These are phyloP conservation scores for Pleomassaria siparia DNA, from an alignment of 2,329 filamentous ascomycete genomes.

Conservation along the genomic window DNA sequence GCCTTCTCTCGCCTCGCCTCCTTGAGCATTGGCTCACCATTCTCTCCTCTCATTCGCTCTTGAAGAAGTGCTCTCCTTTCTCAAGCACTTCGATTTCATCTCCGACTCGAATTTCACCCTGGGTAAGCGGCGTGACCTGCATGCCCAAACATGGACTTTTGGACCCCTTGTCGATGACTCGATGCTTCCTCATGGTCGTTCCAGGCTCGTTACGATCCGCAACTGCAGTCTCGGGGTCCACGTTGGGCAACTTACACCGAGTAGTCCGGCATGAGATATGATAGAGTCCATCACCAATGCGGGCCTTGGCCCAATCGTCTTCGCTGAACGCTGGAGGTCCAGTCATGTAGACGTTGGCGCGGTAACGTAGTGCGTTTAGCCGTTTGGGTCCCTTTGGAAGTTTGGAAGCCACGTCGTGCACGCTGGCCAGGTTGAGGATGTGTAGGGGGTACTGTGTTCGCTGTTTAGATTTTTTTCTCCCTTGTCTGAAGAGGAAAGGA, in stretches of 20 bases:
- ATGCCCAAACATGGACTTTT: slow-evolving; percentile 64
- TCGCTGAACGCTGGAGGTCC: slow-evolving; percentile 67
- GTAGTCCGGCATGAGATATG: slow-evolving; percentile 65
- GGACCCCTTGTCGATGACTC: slow-evolving; percentile 63
- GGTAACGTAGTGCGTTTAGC: slow-evolving; percentile 66
- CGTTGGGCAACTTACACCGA: slow-evolving; percentile 71
- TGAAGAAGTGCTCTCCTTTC: slow-evolving; percentile 35
- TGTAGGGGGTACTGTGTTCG: slow-evolving; percentile 69
- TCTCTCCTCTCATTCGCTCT: slow-evolving; percentile 9
- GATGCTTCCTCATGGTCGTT: slow-evolving; percentile 58
- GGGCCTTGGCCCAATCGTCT: slow-evolving; percentile 67
- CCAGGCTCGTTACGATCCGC: slow-evolving; percentile 60
- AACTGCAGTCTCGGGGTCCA: slow-evolving; percentile 63
- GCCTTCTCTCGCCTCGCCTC: too few relatives aligned
- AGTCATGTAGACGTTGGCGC: slow-evolving; percentile 71
- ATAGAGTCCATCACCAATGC: slow-evolving; percentile 53
- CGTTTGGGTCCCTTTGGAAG: slow-evolving; percentile 58
- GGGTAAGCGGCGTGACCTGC: slow-evolving; percentile 60
- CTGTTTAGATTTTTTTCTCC: slow-evolving; percentile 2
- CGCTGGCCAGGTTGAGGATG: slow-evolving; percentile 65
- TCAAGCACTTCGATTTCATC: slow-evolving; percentile 37
- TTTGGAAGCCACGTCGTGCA: slow-evolving; percentile 61
- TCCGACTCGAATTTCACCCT: slow-evolving; percentile 33
- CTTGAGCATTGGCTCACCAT: too few relatives aligned
- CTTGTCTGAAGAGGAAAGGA: background rate